Percentiles rank a stretch among this genome's conserved stretches.
Evolutionary conservation across 129 eudicot species (phyloP).

Genomic region (Chrysanthemum makinoi): DNA sequence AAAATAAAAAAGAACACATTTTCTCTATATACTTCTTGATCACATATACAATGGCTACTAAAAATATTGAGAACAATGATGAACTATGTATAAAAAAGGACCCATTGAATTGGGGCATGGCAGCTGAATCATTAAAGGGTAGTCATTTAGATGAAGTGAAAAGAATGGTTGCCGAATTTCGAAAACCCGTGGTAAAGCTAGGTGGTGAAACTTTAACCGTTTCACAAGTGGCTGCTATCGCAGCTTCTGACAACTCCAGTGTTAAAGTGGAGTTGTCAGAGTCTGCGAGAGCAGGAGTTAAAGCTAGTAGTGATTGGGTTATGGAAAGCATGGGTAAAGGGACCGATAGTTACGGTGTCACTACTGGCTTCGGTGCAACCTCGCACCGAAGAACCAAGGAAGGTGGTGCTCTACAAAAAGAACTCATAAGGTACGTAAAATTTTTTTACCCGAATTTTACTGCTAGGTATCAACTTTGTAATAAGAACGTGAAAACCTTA

Average conservation of each 20-base stretch:
- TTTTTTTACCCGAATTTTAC: too few relatives aligned
- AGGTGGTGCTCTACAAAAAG: conserved; percentile 47
- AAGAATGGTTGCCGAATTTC: conserved; percentile 40
- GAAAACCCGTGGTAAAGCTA: conserved; percentile 31
- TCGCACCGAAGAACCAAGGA: conserved; percentile 42
- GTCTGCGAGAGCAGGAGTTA: conserved; percentile 36
- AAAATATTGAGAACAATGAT: not conserved
- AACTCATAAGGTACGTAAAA: conserved; percentile 32
- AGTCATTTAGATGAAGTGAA: conserved; percentile 48
- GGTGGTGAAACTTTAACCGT: conserved; percentile 44
- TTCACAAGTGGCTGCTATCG: conserved; percentile 44
- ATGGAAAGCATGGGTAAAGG: conserved; percentile 45
- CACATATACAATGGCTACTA: conserved; percentile 13
- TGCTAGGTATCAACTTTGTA: not conserved
- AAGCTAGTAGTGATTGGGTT: conserved; percentile 49
- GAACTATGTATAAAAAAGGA: conserved; percentile 28
- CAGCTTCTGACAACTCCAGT: conserved; percentile 24
- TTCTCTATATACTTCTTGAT: conserved; percentile 6
- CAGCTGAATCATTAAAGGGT: conserved; percentile 41
- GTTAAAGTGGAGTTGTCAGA: conserved; percentile 39
- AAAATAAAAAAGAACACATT: not conserved
- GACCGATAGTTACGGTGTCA: conserved; percentile 40
- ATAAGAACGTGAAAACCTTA: not conserved
- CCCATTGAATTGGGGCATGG: conserved; percentile 45
- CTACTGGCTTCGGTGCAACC: conserved; percentile 45